These are phyloP conservation scores for Lavandula angustifolia DNA, from an alignment of 257 asterid species.

Conservation along the genomic window DNA sequence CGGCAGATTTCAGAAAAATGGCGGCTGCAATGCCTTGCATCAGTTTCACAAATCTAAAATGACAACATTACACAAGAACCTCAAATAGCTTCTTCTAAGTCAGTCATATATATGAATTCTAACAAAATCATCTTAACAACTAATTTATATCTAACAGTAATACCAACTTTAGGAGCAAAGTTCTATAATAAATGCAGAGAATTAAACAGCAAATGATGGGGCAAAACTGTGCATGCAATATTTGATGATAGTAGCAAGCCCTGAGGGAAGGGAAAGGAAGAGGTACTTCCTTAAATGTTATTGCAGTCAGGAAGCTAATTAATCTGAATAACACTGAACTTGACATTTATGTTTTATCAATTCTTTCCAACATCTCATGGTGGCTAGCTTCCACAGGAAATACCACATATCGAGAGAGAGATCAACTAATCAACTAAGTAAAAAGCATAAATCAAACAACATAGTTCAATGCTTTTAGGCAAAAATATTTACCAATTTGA, in stretches of 20 bases:
- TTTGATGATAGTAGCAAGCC: constrained; percentile 2
- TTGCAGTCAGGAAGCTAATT: constrained; percentile 9
- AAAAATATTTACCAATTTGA: constrained; percentile 59
- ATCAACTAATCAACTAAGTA: background rate
- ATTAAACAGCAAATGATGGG: too few species aligned
- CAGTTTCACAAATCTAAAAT: background rate
- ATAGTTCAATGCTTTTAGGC: constrained; percentile 10
- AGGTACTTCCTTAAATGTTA: constrained; percentile 16
- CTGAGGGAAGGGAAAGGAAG: background rate
- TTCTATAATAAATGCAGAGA: too few species aligned
- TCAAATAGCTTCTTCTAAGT: too few species aligned
- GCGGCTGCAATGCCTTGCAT: background rate
- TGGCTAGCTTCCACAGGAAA: background rate
- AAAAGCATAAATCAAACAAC: background rate
- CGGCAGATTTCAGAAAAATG: background rate
- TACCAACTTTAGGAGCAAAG: too few species aligned
- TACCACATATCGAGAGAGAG: background rate
- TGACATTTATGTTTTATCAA: background rate
- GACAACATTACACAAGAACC: constrained; percentile 1
- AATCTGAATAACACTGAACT: constrained; percentile 4
- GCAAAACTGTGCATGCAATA: background rate
- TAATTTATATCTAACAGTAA: too few species aligned
- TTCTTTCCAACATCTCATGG: background rate
- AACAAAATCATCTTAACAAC: too few species aligned
- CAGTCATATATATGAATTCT: too few species aligned